Evolutionary conservation across 176 grass and related monocot species (phyloP), one percentile per base, ranked within the genome.

Genomic region (Raddia guianensis): DNA sequence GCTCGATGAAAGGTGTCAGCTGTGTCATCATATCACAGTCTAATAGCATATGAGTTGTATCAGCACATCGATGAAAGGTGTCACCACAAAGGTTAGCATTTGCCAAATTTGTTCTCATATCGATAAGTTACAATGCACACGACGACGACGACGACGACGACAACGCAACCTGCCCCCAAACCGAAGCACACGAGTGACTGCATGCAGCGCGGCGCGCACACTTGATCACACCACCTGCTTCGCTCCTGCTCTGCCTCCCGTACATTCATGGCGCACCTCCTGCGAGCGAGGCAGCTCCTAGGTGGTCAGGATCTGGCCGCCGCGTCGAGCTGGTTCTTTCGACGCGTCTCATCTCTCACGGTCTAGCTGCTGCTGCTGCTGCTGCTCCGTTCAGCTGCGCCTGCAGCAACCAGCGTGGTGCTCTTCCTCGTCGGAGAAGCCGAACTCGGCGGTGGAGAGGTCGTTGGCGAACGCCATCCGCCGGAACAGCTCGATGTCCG

Each of bases 401-500:
- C 75, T 66, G 15, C 61, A 16, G 15, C 60, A 51, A 51, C 27
- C 75, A 71, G 43, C 18, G 32, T 10, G 33, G 48, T 61, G 18
- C 10, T 84, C 64, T 42, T 64, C 59, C 2, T 89, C 57, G 1
- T 43, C 82, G 18, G 73, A n/a, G 48, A 32, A 9, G 66, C 81
- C 85, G 62, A 74, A 51, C 53, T 86, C 85, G 5, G 83, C 63
- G 46, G 65, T 88, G 83, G 73, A 76, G 47, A 72, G 16, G 73
- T 84, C 83, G 70, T 6, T 51, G 21, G 50, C 71, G 42, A 89
- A 94, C 5, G 67, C 91, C 91, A 94, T 89, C 12, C 58, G 83
- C 11, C 83, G 88, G 75, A 94, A 90, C 52, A 81, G 83, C 18
- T 94, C 75, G 68, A 94, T 91, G 70, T 94, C 91, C 10, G 54